Evolutionary conservation across 2,329 filamentous ascomycete species (phyloP), one percentile per base, ranked within the genome.

Genomic region (Aspergillus amoenus): DNA sequence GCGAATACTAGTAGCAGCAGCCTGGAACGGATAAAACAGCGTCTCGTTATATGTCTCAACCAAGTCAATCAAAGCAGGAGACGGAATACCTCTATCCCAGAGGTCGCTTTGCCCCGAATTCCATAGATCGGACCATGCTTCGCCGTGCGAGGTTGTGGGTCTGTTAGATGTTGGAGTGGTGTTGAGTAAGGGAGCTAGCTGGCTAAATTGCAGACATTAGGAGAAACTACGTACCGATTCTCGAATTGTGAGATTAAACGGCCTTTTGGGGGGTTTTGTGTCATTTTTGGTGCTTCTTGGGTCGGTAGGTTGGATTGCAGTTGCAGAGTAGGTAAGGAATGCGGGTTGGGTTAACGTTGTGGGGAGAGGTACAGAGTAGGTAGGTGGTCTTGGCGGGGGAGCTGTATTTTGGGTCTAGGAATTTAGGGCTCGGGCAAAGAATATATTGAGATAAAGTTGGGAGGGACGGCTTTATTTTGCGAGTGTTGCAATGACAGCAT

Each of bases 241-340:
- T 55, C 44, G 45, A 55, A 55, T 7, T 55, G 52, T 13, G 52
- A 55, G 27, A 55, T 44, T 34, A 49, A 21, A 13, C 52, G 52
- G 45, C 52, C 44, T 49, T 49, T 55, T 93, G 93, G 57, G 97
- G 93, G 1, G 93, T 97, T 24, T 93, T 93, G 0, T 44, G 42
- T 2, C 21, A 27, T 44, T 24, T 27, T 30, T 30, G 8, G 27
- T 30, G 27, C 27, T 30, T 30, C 8, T 30, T 30, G 8, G 27
- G 27, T 11, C 8, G 27, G 8, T 30, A 30, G 24, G 27, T 30
- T 30, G 27, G 42, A 12, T 17, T 9, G 18, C 6, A 7, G 42
- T 24, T 44, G 42, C 11, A 18, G 41, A 21, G 17, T 43, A 41
- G 41, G 41, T 15, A 24, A 24, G 24, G 24, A 7, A 7, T 24